Evolutionary conservation across 2,329 filamentous ascomycete genomes (phyloP).

Genomic region (Aureobasidium lini): DNA sequence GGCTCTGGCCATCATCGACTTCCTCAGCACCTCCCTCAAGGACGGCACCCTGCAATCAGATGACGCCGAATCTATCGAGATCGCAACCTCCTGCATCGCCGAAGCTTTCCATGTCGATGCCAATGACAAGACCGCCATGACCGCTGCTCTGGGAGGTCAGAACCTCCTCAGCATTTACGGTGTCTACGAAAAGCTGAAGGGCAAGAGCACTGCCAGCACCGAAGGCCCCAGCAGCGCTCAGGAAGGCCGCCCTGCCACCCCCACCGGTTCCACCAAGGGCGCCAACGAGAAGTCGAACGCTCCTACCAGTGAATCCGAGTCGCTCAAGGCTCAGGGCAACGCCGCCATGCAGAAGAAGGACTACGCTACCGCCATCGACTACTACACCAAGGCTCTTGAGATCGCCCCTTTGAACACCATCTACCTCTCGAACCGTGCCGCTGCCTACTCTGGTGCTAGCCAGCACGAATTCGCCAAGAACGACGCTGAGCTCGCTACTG

Average conservation of each 20-base stretch:
- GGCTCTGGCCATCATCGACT: slow-evolving; percentile 94
- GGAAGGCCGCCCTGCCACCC: slow-evolving; percentile 21
- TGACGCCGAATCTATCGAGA: slow-evolving; percentile 87
- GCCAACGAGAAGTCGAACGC: slow-evolving; percentile 30
- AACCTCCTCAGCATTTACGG: slow-evolving; percentile 86
- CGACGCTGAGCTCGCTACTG: slow-evolving; percentile 86
- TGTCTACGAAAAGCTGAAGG: slow-evolving; percentile 92
- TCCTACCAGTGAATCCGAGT: slow-evolving; percentile 71
- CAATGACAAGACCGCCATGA: slow-evolving; percentile 62
- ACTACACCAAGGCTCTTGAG: slow-evolving; percentile 80
- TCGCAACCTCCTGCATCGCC: slow-evolving; percentile 87
- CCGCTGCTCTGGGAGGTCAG: slow-evolving; percentile 74
- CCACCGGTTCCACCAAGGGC: slow-evolving; percentile 37
- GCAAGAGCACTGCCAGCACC: slow-evolving; percentile 46
- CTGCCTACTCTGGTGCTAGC: slow-evolving; percentile 76
- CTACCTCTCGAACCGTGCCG: slow-evolving; percentile 95
- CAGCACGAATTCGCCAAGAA: slow-evolving; percentile 77
- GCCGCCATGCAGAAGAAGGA: slow-evolving; percentile 92
- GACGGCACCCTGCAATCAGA: slow-evolving; percentile 85
- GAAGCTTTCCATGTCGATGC: slow-evolving; percentile 94
- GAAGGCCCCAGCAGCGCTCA: slow-evolving; percentile 33
- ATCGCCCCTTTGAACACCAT: slow-evolving; percentile 82
- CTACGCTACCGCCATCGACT: slow-evolving; percentile 71
- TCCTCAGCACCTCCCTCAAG: slow-evolving; percentile 72
- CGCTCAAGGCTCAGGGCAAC: slow-evolving; percentile 84